Evolutionary conservation across 2,329 filamentous ascomycete species (phyloP).

Genomic region (Colletotrichum destructivum): DNA sequence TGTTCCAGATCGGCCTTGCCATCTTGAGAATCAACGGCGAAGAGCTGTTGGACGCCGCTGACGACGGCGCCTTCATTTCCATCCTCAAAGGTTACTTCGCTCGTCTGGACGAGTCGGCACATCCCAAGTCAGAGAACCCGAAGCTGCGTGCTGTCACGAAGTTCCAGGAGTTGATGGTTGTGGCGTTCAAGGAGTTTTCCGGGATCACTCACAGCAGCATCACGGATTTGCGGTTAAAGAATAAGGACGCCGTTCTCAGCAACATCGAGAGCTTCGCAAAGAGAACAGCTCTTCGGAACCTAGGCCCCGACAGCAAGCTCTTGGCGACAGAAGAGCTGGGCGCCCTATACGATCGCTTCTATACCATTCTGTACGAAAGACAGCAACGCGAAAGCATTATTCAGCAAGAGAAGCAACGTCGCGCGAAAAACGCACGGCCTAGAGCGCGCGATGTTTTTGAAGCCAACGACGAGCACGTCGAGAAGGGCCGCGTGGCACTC

Average conservation of each 20-base stretch:
- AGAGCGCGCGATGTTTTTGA: conserved; percentile 57
- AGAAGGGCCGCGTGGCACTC: conserved; percentile 89
- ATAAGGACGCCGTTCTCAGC: conserved; percentile 93
- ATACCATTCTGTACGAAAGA: conserved; percentile 90
- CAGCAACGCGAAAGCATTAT: conserved; percentile 86
- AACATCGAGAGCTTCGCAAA: conserved; percentile 99
- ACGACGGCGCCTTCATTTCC: conserved; percentile 97
- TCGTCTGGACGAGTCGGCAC: conserved; percentile 92
- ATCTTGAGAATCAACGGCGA: conserved; percentile 98
- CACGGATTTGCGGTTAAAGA: conserved; percentile 88
- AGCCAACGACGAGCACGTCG: conserved; percentile 68
- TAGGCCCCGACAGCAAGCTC: conserved; percentile 95
- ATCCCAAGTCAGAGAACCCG: conserved; percentile 94
- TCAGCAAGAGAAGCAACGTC: conserved; percentile 80
- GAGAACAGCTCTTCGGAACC: conserved; percentile 93
- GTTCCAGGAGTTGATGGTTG: conserved; percentile 99
- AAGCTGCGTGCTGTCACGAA: conserved; percentile 94
- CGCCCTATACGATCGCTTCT: conserved; percentile 94
- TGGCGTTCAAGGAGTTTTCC: conserved; percentile 98
- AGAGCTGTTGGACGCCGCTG: conserved; percentile 90
- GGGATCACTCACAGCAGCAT: conserved; percentile 95
- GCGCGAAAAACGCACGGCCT: conserved; percentile 73
- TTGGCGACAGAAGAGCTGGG: conserved; percentile 88
- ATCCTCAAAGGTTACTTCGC: conserved; percentile 96
- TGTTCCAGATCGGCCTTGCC: conserved; percentile 97